Evolutionary conservation across 192 early-diverging fungal species (phyloP), one percentile per base, ranked within the genome.

Genomic region (Pilaira anomala): DNA sequence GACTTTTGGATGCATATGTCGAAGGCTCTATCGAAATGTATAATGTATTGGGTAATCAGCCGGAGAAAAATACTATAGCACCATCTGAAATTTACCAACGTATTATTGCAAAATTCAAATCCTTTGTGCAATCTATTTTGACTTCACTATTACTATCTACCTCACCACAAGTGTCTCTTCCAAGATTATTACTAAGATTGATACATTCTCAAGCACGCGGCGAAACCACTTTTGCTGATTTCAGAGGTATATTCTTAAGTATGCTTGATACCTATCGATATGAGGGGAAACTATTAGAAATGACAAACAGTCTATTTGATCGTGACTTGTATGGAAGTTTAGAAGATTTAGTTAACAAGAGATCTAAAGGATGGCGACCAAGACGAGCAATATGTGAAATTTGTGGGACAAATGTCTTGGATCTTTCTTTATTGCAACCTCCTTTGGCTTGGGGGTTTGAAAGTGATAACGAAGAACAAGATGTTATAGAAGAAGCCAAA

Each of bases 241-340:
- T 81, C 45, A 62, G 78, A 49, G 81, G 81, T 33, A 83, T 85
- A 21, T 85, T 85, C 50, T 65, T 81, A 25, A 82, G 81, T 8
- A 85, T 85, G 80, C 75, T 85, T 13, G 79, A 85, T 51, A 85
- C 83, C 21, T 85, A 80, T 63, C 83, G 83, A 69, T 85, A 85
- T 50, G 83, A 85, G 72, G 83, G 83, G 12, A 77, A 85, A 54
- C 39, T 85, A 26, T 53, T 85, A 45, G 77, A 78, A 44, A 78
- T 85, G 83, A 85, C 83, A n/a, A 82, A 82, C 44, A 74, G 77
- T 26, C 59, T 85, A 5, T 85, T 85, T 69, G 83, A 85, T 48
- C 75, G 80, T 26, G 83, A 85, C 42, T 41, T 85, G 49, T 85
- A 79, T 57, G 45, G 62, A 49, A 76, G 79, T 26, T 76, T 85